Percentiles rank a stretch among this genome's conserved stretches.
Evolutionary conservation across 2,329 filamentous ascomycete species (phyloP).

Genomic region (Colletotrichum higginsianum): DNA sequence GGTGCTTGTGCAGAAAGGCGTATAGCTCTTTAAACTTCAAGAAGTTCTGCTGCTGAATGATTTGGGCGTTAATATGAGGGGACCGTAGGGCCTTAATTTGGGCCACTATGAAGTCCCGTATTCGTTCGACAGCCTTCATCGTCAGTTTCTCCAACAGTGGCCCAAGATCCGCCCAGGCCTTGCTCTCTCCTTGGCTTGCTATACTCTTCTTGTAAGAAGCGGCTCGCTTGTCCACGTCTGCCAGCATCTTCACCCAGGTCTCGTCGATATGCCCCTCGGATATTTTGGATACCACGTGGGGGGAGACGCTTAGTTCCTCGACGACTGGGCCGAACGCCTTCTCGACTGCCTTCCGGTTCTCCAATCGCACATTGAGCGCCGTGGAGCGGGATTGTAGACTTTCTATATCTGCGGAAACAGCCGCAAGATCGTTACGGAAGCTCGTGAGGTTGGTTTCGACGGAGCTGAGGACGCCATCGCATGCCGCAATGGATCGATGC

Average conservation of each 20-base stretch:
- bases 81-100: slow-evolving; percentile 96
- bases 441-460: slow-evolving; percentile 93
- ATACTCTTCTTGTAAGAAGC: slow-evolving; percentile 78
- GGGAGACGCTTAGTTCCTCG: slow-evolving; percentile 91
- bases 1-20: slow-evolving; percentile 85
- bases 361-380: slow-evolving; percentile 85
- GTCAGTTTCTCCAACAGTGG: slow-evolving; percentile 89
- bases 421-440: slow-evolving; percentile 93
- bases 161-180: slow-evolving; percentile 85
- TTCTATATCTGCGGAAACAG: slow-evolving; percentile 96
- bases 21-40: slow-evolving; percentile 91
- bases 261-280: slow-evolving; percentile 92
- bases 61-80: slow-evolving; percentile 96
- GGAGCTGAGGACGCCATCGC: slow-evolving; percentile 92
- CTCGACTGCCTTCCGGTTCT: slow-evolving; percentile 92
- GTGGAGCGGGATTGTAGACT: slow-evolving; percentile 89
- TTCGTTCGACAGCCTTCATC: slow-evolving; percentile 87
- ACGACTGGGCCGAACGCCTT: slow-evolving; percentile 89
- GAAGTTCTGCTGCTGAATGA: slow-evolving; percentile 95
- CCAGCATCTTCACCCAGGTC: slow-evolving; percentile 85
- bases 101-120: slow-evolving; percentile 92
- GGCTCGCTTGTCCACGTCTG: slow-evolving; percentile 86
- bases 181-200: slow-evolving; percentile 74
- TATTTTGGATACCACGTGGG: slow-evolving; percentile 86
- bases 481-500: slow-evolving; percentile 89